Evolutionary conservation across 768 basidiomycete species (phyloP).

Genomic region (Sporobolomyces phaffii): DNA sequence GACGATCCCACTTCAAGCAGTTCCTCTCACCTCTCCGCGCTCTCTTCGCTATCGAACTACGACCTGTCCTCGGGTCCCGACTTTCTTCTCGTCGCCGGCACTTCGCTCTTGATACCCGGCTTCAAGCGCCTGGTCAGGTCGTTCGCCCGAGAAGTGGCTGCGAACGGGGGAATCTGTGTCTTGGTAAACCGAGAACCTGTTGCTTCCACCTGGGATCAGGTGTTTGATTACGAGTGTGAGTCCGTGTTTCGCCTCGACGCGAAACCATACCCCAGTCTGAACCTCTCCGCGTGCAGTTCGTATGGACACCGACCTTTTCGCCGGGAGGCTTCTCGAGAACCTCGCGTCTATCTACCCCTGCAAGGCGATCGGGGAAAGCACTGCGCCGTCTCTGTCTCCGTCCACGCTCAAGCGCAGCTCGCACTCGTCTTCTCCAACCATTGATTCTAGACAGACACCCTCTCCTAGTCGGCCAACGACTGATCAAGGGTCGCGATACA

Average conservation of each 20-base stretch:
- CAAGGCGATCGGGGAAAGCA: neutral
- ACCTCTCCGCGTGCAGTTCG: slow-evolving; percentile 5
- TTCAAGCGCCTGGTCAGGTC: slow-evolving; percentile 87
- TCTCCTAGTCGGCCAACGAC: neutral
- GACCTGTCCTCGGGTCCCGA: slow-evolving; percentile 81
- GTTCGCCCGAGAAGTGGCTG: slow-evolving; percentile 65
- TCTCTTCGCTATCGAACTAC: slow-evolving; percentile 68
- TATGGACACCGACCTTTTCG: slow-evolving; percentile 3
- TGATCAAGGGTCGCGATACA: neutral
- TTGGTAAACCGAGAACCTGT: slow-evolving; percentile 88
- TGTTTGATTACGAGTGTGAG: slow-evolving; percentile 73
- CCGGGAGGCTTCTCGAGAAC: neutral
- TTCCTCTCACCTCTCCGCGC: slow-evolving; percentile 66
- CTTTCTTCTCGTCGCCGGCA: slow-evolving; percentile 92
- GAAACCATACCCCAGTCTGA: too few relatives aligned
- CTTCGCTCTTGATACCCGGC: slow-evolving; percentile 87
- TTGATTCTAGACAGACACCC: neutral
- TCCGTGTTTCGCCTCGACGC: neutral
- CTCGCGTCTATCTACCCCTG: too few relatives aligned
- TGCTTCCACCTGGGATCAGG: slow-evolving; percentile 69
- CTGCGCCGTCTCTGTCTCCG: neutral
- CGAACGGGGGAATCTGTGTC: slow-evolving; percentile 58
- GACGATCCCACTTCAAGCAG: slow-evolving; percentile 58
- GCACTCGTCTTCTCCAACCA: neutral
- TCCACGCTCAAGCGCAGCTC: neutral